Base-by-base conservation (phyloP, 2,329 filamentous ascomycete species). In the Huntiella decipiens region DNA sequence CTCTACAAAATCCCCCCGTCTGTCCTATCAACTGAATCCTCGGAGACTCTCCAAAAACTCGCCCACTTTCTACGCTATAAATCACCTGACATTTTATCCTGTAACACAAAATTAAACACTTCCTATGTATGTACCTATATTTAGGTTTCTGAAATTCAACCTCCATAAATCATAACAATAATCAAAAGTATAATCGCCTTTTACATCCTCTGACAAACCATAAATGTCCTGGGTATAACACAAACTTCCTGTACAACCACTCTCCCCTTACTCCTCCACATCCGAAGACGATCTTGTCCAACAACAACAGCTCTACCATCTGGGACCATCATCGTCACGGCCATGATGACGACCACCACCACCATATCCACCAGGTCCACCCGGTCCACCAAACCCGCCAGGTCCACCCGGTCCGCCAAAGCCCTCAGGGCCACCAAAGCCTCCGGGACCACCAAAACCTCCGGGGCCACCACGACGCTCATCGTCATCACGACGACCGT, bases 401-500 rank as follows among this genome's bases (percentile, higher is more conserved):
- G 17, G 15, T 16, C 41, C 51, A 43, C 57, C 54, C 5, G 50
- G 16, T 15, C 48, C 31, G 16, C 38, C n/a, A 15, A n/a, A 13
- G 15, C 50, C 44, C 17, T 17, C 17, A 17, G 17, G 17, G 17
- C 17, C 17, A 17, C 47, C 44, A 36, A 17, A 15, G 5, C 39
- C 40, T 12, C 39, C 44, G 12, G 15, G 39, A 5, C 38, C 37
- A 31, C 44, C 43, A 17, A 12, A 13, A 33, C 50, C 22, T n/a
- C 50, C 48, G 44, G 51, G 47, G 13, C 50, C 50, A 41, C 49
- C 22, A 11, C 37, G 47, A 37, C 43, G 39, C 28, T 46, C 44
- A 12, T 52, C 51, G 11, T 51, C 32, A 48, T 47, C 38, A 35
- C 53, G 44, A n/a, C 53, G 46, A 43, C 56, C 54, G 39, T 57